A percentile compares a stretch with the other conserved stretches of the same genome.
These are phyloP conservation scores for Claviceps maximensis DNA, from an alignment of 2,329 filamentous ascomycete genomes.

Conservation along the genomic window DNA sequence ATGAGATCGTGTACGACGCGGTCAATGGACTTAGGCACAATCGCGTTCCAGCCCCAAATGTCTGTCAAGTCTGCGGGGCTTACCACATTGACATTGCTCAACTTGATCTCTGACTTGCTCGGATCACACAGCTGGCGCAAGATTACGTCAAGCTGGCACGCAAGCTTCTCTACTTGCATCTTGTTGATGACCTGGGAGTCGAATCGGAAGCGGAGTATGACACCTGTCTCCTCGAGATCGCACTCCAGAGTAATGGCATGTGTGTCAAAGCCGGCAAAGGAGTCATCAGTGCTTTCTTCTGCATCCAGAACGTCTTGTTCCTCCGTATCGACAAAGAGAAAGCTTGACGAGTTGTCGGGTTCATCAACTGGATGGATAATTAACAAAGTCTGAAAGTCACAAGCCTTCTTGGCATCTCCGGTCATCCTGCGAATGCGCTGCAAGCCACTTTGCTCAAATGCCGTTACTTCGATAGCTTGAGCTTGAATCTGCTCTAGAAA, in stretches of 20 bases:
- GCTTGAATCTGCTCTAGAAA: conserved; percentile 24
- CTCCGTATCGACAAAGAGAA: background rate
- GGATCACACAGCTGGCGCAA: background rate
- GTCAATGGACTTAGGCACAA: conserved; percentile 5
- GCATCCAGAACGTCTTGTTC: background rate
- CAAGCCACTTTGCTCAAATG: conserved; percentile 4
- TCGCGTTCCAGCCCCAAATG: conserved; percentile 10
- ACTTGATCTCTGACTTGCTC: background rate
- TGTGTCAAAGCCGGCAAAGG: background rate
- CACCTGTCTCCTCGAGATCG: background rate
- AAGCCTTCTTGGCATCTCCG: background rate
- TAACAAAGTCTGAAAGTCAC: conserved; percentile 6
- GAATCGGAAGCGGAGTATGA: background rate
- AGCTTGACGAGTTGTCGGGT: background rate
- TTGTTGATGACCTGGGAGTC: conserved; percentile 1
- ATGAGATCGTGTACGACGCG: conserved; percentile 13
- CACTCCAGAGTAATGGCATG: conserved; percentile 3
- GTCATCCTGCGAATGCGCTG: background rate
- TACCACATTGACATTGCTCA: conserved; percentile 1
- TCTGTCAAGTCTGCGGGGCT: background rate
- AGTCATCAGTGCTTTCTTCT: background rate
- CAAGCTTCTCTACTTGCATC: background rate
- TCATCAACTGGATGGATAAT: conserved; percentile 9
- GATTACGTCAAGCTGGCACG: background rate
- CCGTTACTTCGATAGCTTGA: conserved; percentile 2